A percentile compares a stretch with the other conserved stretches of the same genome.
These are phyloP conservation scores for Botrytis tulipae DNA, from an alignment of 2,329 filamentous ascomycete species.

Conservation along the genomic window DNA sequence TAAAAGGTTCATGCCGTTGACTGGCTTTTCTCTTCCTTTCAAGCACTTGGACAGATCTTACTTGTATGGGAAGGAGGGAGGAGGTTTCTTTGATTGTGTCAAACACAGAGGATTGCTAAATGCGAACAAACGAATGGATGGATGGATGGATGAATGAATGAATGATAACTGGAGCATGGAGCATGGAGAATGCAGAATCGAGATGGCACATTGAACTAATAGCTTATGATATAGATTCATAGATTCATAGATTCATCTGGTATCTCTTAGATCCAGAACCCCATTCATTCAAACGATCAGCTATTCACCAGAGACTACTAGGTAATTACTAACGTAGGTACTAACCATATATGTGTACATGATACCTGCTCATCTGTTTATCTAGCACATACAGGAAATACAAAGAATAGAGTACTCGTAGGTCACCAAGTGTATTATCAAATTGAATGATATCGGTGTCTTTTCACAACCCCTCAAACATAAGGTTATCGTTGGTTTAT, in stretches of 20 bases:
- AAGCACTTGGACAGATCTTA: background rate
- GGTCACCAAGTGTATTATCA: too few relatives aligned
- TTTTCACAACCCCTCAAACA: too few relatives aligned
- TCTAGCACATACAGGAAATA: too few relatives aligned
- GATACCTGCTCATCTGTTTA: too few relatives aligned
- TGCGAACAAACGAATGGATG: background rate
- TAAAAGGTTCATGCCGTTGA: background rate
- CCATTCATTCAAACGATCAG: background rate
- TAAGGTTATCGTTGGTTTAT: too few relatives aligned
- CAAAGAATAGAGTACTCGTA: too few relatives aligned
- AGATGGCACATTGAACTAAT: background rate
- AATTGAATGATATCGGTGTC: too few relatives aligned
- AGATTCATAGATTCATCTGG: background rate
- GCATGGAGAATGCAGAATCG: slow-evolving; percentile 1
- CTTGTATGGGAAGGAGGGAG: background rate
- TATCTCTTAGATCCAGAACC: background rate
- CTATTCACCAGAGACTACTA: background rate
- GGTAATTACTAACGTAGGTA: too few relatives aligned
- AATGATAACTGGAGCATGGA: background rate
- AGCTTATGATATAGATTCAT: background rate
- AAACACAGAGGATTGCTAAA: background rate
- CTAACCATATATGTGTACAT: background rate
- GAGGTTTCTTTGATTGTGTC: background rate
- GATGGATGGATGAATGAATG: background rate
- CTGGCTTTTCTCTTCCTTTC: background rate